phyloP scores from a whole-genome alignment of 192 early-diverging fungal species.

The Linnemannia hyalina region DNA sequence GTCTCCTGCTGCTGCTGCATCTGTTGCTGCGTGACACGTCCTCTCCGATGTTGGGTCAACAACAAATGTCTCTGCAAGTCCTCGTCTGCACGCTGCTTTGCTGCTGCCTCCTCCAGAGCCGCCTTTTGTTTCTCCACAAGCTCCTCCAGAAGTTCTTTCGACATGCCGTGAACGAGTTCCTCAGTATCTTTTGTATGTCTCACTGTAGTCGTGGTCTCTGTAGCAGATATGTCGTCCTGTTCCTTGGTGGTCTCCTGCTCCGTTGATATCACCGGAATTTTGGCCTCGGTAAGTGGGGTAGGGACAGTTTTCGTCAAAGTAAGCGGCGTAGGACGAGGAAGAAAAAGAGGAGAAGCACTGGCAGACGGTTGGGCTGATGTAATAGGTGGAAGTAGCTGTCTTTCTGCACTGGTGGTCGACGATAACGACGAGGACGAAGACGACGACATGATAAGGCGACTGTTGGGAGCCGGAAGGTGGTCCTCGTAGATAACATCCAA shows the following conservation, averaged over 20 bases:
- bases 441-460: background rate
- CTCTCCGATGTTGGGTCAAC: too few species aligned
- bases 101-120: too few species aligned
- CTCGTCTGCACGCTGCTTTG: too few species aligned
- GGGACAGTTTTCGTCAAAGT: background rate
- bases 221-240: background rate
- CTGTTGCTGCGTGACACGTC: too few species aligned
- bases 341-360: background rate
- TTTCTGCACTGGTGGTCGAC: background rate
- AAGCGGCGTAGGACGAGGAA: background rate
- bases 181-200: background rate
- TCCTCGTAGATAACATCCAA: conserved; percentile 26
- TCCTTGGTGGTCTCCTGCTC: background rate
- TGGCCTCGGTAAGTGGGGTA: background rate
- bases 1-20: too few species aligned
- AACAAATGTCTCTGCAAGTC: too few species aligned
- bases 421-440: background rate
- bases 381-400: background rate
- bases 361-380: background rate
- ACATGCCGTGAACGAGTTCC: background rate
- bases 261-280: background rate
- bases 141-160: background rate
- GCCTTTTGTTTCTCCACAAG: too few species aligned
- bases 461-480: background rate
- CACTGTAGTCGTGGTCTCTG: background rate